Percentiles rank a stretch among this genome's conserved stretches.
Evolutionary conservation across 805 yeast genomes (phyloP).

Genomic region (Candida schatavii): DNA sequence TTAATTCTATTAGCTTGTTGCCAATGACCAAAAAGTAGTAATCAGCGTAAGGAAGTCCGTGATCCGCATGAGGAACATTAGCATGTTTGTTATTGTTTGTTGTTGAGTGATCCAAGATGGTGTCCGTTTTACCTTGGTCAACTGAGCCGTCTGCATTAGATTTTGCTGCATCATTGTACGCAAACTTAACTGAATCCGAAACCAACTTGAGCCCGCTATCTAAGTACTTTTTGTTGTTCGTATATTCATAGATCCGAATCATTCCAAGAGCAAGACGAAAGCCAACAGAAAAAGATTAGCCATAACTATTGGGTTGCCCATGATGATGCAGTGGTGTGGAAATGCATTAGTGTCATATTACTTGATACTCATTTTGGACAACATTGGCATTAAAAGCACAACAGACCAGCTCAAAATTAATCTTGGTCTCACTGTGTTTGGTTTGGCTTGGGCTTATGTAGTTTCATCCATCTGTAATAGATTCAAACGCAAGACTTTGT

Average conservation of each 20-base stretch:
- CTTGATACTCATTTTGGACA: conserved; percentile 45
- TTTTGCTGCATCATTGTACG: conserved; percentile 6
- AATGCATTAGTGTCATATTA: conserved; percentile 53
- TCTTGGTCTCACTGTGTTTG: conserved; percentile 49
- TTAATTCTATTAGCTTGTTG: conserved; percentile 23
- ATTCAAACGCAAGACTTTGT: conserved; percentile 28
- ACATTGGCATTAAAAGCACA: conserved; percentile 52
- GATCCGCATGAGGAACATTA: conserved; percentile 11
- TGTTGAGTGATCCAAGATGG: conserved; percentile 22
- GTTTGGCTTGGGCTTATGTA: conserved; percentile 30
- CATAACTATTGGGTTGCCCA: conserved; percentile 24
- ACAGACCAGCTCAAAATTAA: conserved; percentile 47
- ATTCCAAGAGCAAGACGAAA: conserved; percentile 26
- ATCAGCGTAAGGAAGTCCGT: conserved; percentile 29
- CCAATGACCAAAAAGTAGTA: conserved; percentile 26
- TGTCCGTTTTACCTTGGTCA: conserved; percentile 17
- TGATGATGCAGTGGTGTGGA: conserved; percentile 47
- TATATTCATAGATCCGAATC: conserved; percentile 17
- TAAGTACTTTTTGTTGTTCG: conserved; percentile 13
- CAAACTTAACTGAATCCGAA: conserved; percentile 11
- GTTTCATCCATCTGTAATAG: conserved; percentile 18
- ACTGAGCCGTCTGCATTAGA: conserved; percentile 12
- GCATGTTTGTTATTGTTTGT: conserved; percentile 22
- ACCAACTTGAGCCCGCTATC: conserved; percentile 15
- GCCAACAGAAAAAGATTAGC: conserved; percentile 43